phyloP scores from a whole-genome alignment of 2,329 filamentous ascomycete genomes.

The Fusarium graminum region DNA sequence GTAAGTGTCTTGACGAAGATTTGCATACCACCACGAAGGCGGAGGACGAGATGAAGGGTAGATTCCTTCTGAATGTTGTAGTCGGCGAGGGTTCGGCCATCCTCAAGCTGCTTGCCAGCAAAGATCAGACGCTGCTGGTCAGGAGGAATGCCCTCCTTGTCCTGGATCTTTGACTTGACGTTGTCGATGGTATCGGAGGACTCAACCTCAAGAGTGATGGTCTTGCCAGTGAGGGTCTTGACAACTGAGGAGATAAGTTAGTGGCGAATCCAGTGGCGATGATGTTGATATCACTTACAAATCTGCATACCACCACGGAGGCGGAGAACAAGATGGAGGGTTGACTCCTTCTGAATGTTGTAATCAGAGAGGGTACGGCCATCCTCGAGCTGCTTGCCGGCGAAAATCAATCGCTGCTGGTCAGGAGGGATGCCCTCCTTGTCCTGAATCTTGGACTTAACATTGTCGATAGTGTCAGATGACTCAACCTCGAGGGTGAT shows the following conservation, averaged over 20 bases:
- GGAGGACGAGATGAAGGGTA: constrained; percentile 86
- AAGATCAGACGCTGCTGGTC: constrained; percentile 97
- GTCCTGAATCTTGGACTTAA: constrained; percentile 98
- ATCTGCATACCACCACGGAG: constrained; percentile 76
- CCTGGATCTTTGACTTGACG: constrained; percentile 96
- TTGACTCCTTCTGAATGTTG: constrained; percentile 74
- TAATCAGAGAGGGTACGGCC: constrained; percentile 72
- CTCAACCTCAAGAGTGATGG: constrained; percentile 91
- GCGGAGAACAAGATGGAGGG: constrained; percentile 80
- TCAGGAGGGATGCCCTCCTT: constrained; percentile 98
- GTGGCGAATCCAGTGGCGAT: neutral
- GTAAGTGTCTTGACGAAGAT: constrained; percentile 90
- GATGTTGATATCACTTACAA: constrained; percentile 60
- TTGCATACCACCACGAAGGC: constrained; percentile 90
- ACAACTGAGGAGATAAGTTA: constrained; percentile 63
- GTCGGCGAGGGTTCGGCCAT: constrained; percentile 88
- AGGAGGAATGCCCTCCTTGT: constrained; percentile 96
- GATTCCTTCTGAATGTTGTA: constrained; percentile 98
- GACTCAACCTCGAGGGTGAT: constrained; percentile 79
- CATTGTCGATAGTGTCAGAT: constrained; percentile 94
- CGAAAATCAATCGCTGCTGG: constrained; percentile 96
- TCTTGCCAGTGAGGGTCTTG: constrained; percentile 92
- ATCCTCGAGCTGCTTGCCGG: constrained; percentile 96
- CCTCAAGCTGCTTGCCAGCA: constrained; percentile 94
- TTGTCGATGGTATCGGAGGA: constrained; percentile 94